Percentiles rank a stretch among this genome's conserved stretches.
Evolutionary conservation across 164 flowering plant species (phyloP).

Genomic region (Paratinospora sagittata): DNA sequence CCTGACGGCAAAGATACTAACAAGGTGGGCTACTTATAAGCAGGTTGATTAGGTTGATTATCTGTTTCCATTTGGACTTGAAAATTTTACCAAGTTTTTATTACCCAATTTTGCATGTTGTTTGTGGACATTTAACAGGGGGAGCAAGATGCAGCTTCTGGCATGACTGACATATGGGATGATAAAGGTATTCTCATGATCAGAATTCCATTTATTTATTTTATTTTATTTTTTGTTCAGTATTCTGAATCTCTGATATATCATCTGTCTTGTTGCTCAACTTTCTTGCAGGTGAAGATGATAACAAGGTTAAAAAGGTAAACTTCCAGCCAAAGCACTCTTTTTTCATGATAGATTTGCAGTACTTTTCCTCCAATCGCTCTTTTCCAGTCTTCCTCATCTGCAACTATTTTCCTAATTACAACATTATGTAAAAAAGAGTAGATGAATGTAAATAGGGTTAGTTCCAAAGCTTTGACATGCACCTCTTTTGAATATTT

Average conservation of each 20-base stretch:
- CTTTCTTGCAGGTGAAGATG: conserved; percentile 37
- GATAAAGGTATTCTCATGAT: conserved; percentile 35
- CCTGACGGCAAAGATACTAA: conserved; percentile 23
- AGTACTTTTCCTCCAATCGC: neutral
- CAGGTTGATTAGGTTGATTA: neutral
- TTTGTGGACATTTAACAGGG: conserved; percentile 27
- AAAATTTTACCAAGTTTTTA: neutral
- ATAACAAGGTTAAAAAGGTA: conserved; percentile 45
- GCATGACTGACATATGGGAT: conserved; percentile 59
- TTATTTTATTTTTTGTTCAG: neutral
- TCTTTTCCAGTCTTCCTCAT: neutral
- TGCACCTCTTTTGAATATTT: neutral
- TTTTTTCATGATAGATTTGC: neutral
- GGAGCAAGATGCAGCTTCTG: conserved; percentile 25
- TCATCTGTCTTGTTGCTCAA: neutral
- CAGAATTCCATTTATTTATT: neutral
- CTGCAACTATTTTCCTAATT: neutral
- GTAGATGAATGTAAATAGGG: too few relatives aligned
- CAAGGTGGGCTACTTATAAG: conserved; percentile 31
- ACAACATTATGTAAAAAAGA: too few relatives aligned
- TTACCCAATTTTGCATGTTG: neutral
- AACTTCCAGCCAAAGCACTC: neutral
- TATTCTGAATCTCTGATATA: neutral
- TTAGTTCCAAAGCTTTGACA: neutral
- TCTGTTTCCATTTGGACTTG: neutral